Evolutionary conservation across 257 asterid species (phyloP), one percentile per base, ranked within the genome.

Genomic region (Gynochthodes officinalis): DNA sequence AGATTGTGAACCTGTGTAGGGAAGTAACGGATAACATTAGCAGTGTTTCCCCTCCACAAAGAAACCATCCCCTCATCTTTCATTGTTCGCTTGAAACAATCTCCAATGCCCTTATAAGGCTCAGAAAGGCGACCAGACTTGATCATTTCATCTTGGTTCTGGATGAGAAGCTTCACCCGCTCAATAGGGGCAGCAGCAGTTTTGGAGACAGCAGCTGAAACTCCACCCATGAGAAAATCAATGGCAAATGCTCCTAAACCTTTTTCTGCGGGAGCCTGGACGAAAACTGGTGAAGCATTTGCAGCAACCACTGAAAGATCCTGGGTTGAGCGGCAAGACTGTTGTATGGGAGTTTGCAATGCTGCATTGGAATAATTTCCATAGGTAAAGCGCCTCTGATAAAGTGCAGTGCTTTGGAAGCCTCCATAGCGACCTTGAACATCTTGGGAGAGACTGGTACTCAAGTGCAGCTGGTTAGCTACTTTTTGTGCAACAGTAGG

Each of bases 141-240:
- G 55, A 92, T 70, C 96, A 92, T 90, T 73, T 92, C 98, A 67
- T 92, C 98, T 77, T 92, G 98, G 81, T 92, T 92, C 69, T 92
- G 98, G 73, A 92, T 92, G 89, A 92, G 78, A 67, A 92, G 98
- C 88, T 92, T 92, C 50, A 92, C 94, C 55, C 98, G 96, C 82
- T 92, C 98, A 25, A 92, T 88, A 12, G 98, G 98, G 13, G 98
- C 98, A 52, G 96, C 98, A 64, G 96, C 96, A 35, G 98, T 92
- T 66, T 92, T 92, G 0, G 98, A 92, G 66, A 92, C 96, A 69
- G 98, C 98, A 64, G 96, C 98, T 32, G 98, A 92, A 70, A 92
- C 98, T 63, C 96, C 98, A 58, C 98, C 98, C 98, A 92, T 92
- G 55, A 92, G 89, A 69, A 92, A 92, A 69, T 92, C 98, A 48